These are phyloP conservation scores for Globisporangium orthogonon DNA, from an alignment of 352 stramenopile genomes.

Conservation along the genomic window DNA sequence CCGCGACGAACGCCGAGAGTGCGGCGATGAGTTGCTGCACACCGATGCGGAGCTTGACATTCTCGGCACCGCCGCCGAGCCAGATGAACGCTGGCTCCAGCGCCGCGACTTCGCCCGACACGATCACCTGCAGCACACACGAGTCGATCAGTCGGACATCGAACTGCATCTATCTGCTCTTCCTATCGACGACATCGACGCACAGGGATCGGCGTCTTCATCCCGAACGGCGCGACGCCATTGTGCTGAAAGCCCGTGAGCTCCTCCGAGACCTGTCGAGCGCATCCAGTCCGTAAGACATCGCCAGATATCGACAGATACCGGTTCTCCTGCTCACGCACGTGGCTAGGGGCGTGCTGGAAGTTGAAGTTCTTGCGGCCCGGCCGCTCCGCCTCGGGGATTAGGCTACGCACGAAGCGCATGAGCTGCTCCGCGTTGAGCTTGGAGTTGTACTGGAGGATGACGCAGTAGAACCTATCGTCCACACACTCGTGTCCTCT, in stretches of 20 bases:
- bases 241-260: conserved; percentile 86
- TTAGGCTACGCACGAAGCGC: conserved; percentile 64
- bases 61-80: conserved; percentile 71
- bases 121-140: conserved; percentile 41
- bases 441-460: conserved; percentile 85
- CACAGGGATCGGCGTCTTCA: conserved; percentile 65
- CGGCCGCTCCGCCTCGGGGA: conserved; percentile 44
- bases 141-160: not conserved
- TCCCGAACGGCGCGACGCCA: conserved; percentile 76
- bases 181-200: not conserved
- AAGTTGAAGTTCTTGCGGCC: conserved; percentile 86
- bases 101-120: conserved; percentile 46
- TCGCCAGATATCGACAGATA: not conserved
- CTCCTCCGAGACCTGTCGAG: conserved; percentile 40
- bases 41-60: conserved; percentile 73
- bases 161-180: not conserved
- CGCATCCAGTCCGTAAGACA: not conserved
- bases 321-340: conserved; percentile 5
- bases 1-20: conserved; percentile 44
- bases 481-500: not conserved
- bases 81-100: conserved; percentile 63
- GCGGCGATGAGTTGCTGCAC: conserved; percentile 53
- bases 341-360: conserved; percentile 66
- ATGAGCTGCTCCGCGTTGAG: conserved; percentile 78
- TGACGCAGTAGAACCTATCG: conserved; percentile 72